These are phyloP conservation scores for Diaporthe ampelina DNA, from an alignment of 2,329 filamentous ascomycete genomes.

Conservation along the genomic window DNA sequence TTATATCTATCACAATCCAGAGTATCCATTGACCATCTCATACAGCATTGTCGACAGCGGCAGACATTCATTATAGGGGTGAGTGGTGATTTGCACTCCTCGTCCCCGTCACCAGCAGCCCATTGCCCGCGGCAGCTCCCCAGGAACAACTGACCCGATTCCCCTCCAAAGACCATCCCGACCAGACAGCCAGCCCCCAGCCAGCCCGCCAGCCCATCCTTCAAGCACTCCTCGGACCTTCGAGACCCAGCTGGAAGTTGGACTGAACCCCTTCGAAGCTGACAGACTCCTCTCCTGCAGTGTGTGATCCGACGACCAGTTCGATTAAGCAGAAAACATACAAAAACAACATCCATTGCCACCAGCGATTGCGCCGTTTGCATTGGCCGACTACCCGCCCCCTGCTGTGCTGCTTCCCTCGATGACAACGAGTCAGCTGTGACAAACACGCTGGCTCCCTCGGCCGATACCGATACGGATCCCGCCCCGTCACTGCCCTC, in stretches of 20 bases:
- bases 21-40: conserved; percentile 44
- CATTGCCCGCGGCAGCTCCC: not conserved
- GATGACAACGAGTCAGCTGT: conserved; percentile 40
- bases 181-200: conserved; percentile 25
- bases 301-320: conserved; percentile 26
- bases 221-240: not conserved
- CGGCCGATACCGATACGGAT: conserved; percentile 23
- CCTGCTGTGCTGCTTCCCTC: conserved; percentile 38
- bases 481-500: not conserved
- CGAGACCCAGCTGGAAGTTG: conserved; percentile 1
- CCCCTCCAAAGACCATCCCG: conserved; percentile 35
- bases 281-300: conserved; percentile 18
- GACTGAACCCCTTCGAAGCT: conserved; percentile 1
- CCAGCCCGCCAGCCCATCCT: conserved; percentile 15
- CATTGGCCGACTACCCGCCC: conserved; percentile 19
- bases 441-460: conserved; percentile 35
- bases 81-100: conserved; percentile 30
- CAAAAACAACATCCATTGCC: conserved; percentile 28
- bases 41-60: conserved; percentile 38
- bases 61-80: conserved; percentile 42
- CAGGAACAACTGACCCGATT: not conserved
- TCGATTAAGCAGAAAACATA: conserved; percentile 32
- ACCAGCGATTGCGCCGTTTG: conserved; percentile 21
- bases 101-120: conserved; percentile 1
- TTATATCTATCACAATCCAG: conserved; percentile 42